Evolutionary conservation across 768 basidiomycete species (phyloP), one percentile per base, ranked within the genome.

Genomic region (Tricholoma terreum): DNA sequence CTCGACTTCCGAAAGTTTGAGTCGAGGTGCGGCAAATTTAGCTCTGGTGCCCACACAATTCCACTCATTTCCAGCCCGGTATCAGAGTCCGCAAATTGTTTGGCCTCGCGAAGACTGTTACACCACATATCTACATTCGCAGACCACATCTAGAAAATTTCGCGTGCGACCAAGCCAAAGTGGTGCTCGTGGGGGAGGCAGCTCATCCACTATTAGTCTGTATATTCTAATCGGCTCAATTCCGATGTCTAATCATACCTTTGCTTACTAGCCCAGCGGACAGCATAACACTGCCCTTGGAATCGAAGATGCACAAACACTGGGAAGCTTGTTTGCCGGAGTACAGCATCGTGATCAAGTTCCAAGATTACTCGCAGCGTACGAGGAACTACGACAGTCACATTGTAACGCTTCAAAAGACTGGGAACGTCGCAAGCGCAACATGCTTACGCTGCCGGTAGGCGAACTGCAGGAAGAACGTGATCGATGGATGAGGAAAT

Each of bases 221-320:
- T 14, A 43, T 30, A 11, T 30, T 33, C 46, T 48, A 48, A 30
- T 46, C 52, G 22, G 21, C 14, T n/a, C 38, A 30, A 34, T 38
- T 46, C 30, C 22, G 33, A 12, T 50, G 56, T 27, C 52, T 40
- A 43, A 12, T 43, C 43, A 15, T 40, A n/a, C 40, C 35, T 46
- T 24, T 22, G 40, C 22, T 42, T 56, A 48, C 24, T 57, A 86
- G 85, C 83, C 83, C n/a, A 77, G 78, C 31, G 79, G 78, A 1
- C 75, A 78, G 30, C 80, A 86, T 64, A 75, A 75, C 22, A 74
- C 79, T 1, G 77, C 78, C 10, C 73, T 86, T 55, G 75, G 75
- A 4, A 71, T 87, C 19, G 86, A 89, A 69, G 87, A 87, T 60
- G 84, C 84, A 0, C 82, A 83, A 54, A 79, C 81, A 4, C 68